A percentile compares a stretch with the other conserved stretches of the same genome.
phyloP scores from a whole-genome alignment of 331 rosid species.

The Quercus lobata region DNA sequence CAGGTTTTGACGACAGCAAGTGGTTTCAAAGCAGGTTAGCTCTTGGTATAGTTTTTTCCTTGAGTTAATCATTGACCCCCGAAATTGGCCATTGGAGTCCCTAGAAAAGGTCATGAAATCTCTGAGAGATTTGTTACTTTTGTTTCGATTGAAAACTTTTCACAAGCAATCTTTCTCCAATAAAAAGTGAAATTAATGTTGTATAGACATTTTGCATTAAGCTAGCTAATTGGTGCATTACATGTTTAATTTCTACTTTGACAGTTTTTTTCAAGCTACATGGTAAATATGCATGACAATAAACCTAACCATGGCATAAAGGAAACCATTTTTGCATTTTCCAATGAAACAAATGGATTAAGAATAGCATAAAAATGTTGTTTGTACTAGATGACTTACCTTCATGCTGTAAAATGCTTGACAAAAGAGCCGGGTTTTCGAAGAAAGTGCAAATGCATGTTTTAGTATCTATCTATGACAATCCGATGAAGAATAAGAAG shows the following conservation, averaged over 20 bases:
- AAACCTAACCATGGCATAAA: background rate
- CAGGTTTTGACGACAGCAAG: too few relatives aligned
- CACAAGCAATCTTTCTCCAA: too few relatives aligned
- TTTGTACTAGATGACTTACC: constrained; percentile 19
- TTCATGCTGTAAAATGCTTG: background rate
- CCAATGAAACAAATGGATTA: background rate
- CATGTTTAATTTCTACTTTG: too few relatives aligned
- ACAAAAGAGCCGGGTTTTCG: background rate
- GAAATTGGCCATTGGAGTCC: too few relatives aligned
- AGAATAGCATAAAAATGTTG: background rate
- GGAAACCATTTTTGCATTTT: background rate
- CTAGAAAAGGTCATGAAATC: too few relatives aligned
- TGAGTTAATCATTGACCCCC: too few relatives aligned
- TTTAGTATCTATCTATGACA: background rate
- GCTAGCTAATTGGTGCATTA: background rate
- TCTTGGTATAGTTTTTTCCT: too few relatives aligned
- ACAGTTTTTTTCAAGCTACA: background rate
- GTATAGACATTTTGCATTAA: too few relatives aligned
- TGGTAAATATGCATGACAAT: background rate
- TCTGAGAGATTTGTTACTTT: too few relatives aligned
- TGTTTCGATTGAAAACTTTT: too few relatives aligned
- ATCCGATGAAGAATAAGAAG: background rate
- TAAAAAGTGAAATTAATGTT: background rate
- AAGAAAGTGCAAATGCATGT: background rate
- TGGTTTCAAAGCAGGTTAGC: too few relatives aligned